These are phyloP conservation scores for Collybia nuda DNA, from an alignment of 768 basidiomycete genomes.

Conservation along the genomic window DNA sequence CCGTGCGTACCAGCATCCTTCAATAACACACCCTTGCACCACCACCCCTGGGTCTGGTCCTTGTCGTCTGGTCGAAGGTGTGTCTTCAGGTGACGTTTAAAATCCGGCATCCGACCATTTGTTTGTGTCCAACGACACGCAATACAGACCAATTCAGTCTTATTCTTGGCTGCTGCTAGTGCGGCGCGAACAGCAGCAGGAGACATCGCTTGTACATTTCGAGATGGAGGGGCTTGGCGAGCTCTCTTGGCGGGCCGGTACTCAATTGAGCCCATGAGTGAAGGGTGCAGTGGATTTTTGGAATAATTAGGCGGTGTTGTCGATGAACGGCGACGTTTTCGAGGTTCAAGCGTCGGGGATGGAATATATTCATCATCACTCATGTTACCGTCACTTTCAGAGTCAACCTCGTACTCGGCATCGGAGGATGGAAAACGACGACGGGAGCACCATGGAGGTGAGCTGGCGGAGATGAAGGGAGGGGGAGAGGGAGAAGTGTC, in stretches of 20 bases:
- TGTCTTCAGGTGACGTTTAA: slow-evolving; percentile 57
- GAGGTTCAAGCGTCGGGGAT: slow-evolving; percentile 27
- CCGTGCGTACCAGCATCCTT: slow-evolving; percentile 16
- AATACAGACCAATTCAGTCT: slow-evolving; percentile 39
- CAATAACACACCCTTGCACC: slow-evolving; percentile 38
- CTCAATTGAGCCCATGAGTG: not conserved
- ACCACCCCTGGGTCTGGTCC: slow-evolving; percentile 30
- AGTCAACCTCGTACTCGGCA: slow-evolving; percentile 27
- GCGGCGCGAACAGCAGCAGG: slow-evolving; percentile 22
- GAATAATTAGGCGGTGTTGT: slow-evolving; percentile 3
- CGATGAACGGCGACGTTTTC: slow-evolving; percentile 28
- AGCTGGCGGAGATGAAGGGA: slow-evolving; percentile 2
- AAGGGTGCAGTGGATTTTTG: slow-evolving; percentile 1
- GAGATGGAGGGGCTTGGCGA: slow-evolving; percentile 37
- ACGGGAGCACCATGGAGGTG: slow-evolving; percentile 1
- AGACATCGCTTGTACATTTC: slow-evolving; percentile 41
- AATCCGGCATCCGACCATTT: slow-evolving; percentile 56
- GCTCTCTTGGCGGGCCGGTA: slow-evolving; percentile 18
- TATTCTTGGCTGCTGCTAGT: slow-evolving; percentile 6
- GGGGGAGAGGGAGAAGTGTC: not conserved
- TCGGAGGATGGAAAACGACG: slow-evolving; percentile 2
- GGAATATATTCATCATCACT: slow-evolving; percentile 48
- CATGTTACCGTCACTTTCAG: slow-evolving; percentile 36
- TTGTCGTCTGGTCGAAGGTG: slow-evolving; percentile 48
- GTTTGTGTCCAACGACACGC: slow-evolving; percentile 46